A percentile compares a stretch with the other conserved stretches of the same genome.
phyloP scores from a whole-genome alignment of 345 rosid species.

The Moricandia moricandioides region DNA sequence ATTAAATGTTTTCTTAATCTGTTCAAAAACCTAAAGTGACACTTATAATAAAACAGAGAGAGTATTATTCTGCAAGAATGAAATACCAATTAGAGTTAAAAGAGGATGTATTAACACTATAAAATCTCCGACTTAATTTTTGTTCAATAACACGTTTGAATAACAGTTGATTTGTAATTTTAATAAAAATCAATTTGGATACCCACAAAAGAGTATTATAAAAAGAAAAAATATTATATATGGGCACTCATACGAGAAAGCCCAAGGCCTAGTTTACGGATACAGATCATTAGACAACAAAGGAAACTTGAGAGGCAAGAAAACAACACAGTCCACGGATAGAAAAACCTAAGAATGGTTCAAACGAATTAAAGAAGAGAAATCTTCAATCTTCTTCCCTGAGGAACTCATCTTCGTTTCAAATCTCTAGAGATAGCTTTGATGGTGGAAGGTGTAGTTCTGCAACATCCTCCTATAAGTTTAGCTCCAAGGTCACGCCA shows the following conservation, averaged over 20 bases:
- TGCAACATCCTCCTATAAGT: conserved; percentile 85
- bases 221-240: neutral
- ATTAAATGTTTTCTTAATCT: no score
- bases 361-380: conserved; percentile 2
- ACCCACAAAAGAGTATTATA: neutral
- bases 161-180: no score
- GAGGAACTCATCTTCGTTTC: conserved; percentile 37
- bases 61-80: neutral
- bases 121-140: no score
- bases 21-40: no score
- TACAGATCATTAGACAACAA: conserved; percentile 1
- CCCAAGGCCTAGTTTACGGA: conserved; percentile 18
- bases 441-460: conserved; percentile 76
- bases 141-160: no score
- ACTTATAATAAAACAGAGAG: no score
- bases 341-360: conserved; percentile 4
- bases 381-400: conserved; percentile 14
- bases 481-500: conserved; percentile 84
- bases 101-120: no score
- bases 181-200: no score
- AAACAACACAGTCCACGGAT: conserved; percentile 1
- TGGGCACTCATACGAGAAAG: neutral
- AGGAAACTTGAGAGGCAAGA: conserved; percentile 21
- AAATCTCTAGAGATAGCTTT: conserved; percentile 60
- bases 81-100: neutral